These are phyloP conservation scores for Trichophyton schoenleinii DNA, from an alignment of 2,329 filamentous ascomycete genomes.

Conservation along the genomic window DNA sequence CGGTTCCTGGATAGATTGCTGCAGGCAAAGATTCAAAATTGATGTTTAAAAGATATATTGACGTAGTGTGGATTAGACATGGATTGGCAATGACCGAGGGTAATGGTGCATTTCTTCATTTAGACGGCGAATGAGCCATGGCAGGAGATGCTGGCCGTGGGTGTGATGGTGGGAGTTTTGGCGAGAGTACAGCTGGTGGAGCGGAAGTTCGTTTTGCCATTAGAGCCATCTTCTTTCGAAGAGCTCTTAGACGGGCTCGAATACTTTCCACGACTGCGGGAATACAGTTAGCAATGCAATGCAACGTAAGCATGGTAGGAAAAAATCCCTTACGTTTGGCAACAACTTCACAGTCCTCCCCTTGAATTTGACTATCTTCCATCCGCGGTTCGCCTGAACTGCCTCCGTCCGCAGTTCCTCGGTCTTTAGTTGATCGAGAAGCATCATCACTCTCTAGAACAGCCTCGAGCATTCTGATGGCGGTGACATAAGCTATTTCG, in stretches of 20 bases:
- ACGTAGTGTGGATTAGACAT: too few species aligned
- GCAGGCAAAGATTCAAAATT: too few species aligned
- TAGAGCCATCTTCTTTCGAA: constrained; percentile 39
- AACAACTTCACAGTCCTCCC: constrained; percentile 38
- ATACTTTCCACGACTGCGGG: constrained; percentile 37
- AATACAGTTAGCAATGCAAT: background rate
- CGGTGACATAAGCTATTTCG: constrained; percentile 84
- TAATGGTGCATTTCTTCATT: background rate
- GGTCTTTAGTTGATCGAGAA: constrained; percentile 19
- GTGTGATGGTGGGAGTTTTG: constrained; percentile 19
- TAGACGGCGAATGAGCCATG: constrained; percentile 19
- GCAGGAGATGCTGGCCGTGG: constrained; percentile 22
- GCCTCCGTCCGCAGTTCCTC: constrained; percentile 13
- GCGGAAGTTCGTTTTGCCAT: constrained; percentile 36
- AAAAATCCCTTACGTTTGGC: constrained; percentile 34
- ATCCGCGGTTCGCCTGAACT: constrained; percentile 24
- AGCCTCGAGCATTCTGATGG: constrained; percentile 88
- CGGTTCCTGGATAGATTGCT: background rate
- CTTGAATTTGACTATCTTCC: constrained; percentile 33
- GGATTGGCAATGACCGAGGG: background rate
- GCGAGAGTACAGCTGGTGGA: constrained; percentile 20
- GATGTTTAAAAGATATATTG: background rate
- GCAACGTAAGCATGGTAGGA: background rate
- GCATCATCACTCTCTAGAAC: constrained; percentile 68
- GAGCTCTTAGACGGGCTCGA: constrained; percentile 34